Conservation (phyloP, 176 grass and related monocot species). For the Oryza punctata region DNA sequence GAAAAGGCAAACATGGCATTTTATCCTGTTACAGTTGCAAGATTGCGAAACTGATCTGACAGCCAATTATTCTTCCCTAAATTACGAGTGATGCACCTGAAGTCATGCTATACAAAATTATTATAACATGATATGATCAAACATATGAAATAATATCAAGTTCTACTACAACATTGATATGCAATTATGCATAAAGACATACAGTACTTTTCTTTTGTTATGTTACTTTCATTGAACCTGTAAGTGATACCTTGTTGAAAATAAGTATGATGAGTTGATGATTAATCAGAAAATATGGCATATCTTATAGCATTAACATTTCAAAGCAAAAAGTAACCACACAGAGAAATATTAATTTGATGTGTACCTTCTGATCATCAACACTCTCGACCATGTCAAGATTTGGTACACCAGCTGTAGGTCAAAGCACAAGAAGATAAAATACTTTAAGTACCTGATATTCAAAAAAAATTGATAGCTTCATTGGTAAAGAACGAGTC, state of each 20-base stretch:
- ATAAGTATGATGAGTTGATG: background rate
- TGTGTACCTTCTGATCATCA: conserved; percentile 86
- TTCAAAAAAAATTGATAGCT: background rate
- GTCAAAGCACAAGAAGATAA: conserved; percentile 34
- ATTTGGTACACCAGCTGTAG: conserved; percentile 85
- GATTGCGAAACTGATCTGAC: background rate
- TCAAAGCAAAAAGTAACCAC: conserved; percentile 3
- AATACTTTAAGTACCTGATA: background rate
- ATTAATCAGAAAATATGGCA: background rate
- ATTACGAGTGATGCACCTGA: background rate
- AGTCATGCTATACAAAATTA: background rate
- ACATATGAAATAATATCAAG: conserved; percentile 2
- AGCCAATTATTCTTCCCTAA: background rate
- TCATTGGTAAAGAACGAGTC: background rate
- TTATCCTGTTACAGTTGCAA: conserved; percentile 4
- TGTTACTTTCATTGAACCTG: background rate
- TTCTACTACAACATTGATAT: background rate
- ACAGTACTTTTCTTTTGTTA: background rate
- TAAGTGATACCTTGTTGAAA: background rate
- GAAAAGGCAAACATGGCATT: conserved; percentile 30
- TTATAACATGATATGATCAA: background rate
- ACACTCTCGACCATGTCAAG: conserved; percentile 93
- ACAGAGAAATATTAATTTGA: conserved; percentile 21
- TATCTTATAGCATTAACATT: background rate
- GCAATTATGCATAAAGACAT: background rate